Conservation (phyloP, 2,329 filamentous ascomycete genomes). For the Botrytis elliptica region DNA sequence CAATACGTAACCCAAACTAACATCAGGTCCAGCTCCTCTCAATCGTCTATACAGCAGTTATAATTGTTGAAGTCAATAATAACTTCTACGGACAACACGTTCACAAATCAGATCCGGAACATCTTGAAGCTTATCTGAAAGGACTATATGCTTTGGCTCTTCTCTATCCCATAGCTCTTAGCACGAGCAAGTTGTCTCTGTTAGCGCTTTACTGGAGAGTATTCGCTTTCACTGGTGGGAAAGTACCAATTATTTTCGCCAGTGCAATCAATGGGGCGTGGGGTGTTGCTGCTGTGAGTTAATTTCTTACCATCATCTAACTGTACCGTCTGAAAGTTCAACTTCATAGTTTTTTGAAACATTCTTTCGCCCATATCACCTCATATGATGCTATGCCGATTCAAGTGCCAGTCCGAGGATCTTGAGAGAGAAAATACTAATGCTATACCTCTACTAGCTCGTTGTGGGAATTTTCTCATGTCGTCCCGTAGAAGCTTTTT, state of each 20-base stretch:
- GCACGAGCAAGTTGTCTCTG: constrained; percentile 10
- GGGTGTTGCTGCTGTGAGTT: constrained; percentile 11
- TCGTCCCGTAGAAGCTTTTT: neutral
- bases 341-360: neutral
- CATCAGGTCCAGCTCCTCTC: neutral
- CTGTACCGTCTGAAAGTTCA: neutral
- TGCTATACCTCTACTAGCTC: neutral
- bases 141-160: constrained; percentile 2
- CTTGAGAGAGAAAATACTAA: neutral
- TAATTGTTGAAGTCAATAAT: neutral
- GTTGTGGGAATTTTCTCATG: neutral
- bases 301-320: neutral
- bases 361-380: neutral
- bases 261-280: constrained; percentile 2
- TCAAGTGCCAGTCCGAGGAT: neutral
- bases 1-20: neutral
- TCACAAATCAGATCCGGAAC: constrained; percentile 3
- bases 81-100: constrained; percentile 15
- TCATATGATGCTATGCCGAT: neutral
- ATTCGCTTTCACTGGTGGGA: neutral
- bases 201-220: constrained; percentile 15
- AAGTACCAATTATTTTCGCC: neutral
- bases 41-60: neutral
- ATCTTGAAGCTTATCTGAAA: constrained; percentile 5
- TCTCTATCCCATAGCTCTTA: neutral